Evolutionary conservation across 495 filamentous ascomycete genomes (phyloP).

Genomic region (Aspergillus sclerotioniger): DNA sequence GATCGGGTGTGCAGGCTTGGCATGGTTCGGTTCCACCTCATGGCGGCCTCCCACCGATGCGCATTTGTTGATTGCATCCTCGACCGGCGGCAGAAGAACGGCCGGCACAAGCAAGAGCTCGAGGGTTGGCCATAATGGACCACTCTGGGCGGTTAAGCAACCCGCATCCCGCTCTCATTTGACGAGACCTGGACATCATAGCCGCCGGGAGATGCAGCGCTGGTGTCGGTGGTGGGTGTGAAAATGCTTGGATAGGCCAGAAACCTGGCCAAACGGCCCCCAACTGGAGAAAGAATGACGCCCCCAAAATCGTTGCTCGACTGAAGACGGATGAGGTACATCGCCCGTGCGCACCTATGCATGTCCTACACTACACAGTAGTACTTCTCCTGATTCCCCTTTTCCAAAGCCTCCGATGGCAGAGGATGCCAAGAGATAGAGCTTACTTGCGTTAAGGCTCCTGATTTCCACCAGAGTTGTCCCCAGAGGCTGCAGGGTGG

Average conservation of each 20-base stretch:
- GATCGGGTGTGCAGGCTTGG: slow-evolving; percentile 25
- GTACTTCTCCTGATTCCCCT: not conserved
- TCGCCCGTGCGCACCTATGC: not conserved
- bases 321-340: not conserved
- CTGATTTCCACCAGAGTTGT: too few relatives aligned
- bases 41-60: not conserved
- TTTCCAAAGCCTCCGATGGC: not conserved
- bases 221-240: not conserved
- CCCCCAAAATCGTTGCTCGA: not conserved
- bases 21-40: slow-evolving; percentile 19
- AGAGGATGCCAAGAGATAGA: not conserved
- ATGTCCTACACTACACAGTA: not conserved
- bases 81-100: slow-evolving; percentile 3
- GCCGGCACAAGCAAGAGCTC: not conserved
- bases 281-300: not conserved
- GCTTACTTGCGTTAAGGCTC: not conserved
- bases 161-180: not conserved
- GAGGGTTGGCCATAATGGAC: not conserved
- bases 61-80: not conserved
- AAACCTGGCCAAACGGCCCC: not conserved
- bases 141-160: slow-evolving; percentile 5
- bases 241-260: not conserved
- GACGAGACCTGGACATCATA: slow-evolving; percentile 1
- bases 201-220: slow-evolving; percentile 1
- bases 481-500: not conserved